Base-by-base conservation (phyloP, 2,329 filamentous ascomycete species). In the Tolypocladium inflatum region DNA sequence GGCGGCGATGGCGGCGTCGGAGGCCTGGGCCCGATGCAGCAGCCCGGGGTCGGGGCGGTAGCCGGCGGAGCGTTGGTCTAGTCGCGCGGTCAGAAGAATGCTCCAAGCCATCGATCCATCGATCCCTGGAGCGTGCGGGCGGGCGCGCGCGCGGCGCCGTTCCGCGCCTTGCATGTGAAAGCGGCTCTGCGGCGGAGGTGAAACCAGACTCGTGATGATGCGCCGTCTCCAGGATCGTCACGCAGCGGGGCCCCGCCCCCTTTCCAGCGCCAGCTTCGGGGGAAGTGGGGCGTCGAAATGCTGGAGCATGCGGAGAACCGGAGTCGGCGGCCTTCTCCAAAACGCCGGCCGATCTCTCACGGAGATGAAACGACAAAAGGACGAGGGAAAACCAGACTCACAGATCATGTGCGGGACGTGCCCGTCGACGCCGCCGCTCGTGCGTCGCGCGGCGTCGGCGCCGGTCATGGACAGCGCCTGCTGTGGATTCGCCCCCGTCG, bases 391-490 rank as follows among this genome's bases (percentile, higher is more conserved):
- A 57, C 39, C 53, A 60, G 63, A 75, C 78, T 76, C 75, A 80
- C 78, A 78, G 63, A 78, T 71, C 65, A 78, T 71, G 67, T 78
- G 76, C 63, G 77, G 74, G 58, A 76, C 72, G 63, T 80, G 78
- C 66, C 71, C 72, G 48, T 79, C 75, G 53, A 71, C 62, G 54
- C 13, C 37, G 13, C 30, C 3, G 68, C 74, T 74, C 51, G 72
- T 70, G 55, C 73, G 71, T 58, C 72, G 66, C 58, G 74, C 66
- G 56, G 75, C 71, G 57, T 73, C 73, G 68, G 63, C 48, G 70
- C 69, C 54, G 61, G 19, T 26, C 58, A 38, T 30, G 43, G 43
- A 15, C 43, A 48, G 43, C 43, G 43, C 6, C 43, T 48, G 43
- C 23, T 19, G 45, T 4, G 45, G 23, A 10, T n/a, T 33, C 23